Percentiles rank a stretch among this genome's conserved stretches.
phyloP scores from a whole-genome alignment of 2,329 filamentous ascomycete genomes.

The Alternaria arborescens region DNA sequence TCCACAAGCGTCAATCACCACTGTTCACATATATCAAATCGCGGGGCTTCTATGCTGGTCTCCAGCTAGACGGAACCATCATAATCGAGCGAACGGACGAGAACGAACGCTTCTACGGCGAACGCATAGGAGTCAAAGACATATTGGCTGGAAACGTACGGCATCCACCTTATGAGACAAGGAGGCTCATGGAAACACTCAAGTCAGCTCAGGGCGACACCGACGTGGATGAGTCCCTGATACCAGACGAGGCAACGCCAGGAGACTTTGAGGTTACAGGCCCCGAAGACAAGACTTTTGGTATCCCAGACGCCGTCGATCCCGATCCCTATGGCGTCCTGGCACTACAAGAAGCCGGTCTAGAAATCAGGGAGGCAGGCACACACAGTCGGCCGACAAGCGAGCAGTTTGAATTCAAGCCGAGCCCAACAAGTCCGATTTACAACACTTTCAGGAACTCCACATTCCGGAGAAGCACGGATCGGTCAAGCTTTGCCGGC shows the following conservation, averaged over 20 bases:
- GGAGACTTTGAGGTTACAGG: constrained; percentile 71
- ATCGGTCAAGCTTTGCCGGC: constrained; percentile 67
- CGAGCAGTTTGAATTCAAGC: constrained; percentile 84
- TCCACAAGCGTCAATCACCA: constrained; percentile 73
- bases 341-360: constrained; percentile 86
- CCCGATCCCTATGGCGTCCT: constrained; percentile 92
- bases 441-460: constrained; percentile 65
- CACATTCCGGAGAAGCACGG: constrained; percentile 73
- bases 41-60: constrained; percentile 84
- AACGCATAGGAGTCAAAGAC: constrained; percentile 67
- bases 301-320: constrained; percentile 79
- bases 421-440: constrained; percentile 76
- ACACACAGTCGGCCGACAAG: constrained; percentile 75
- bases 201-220: constrained; percentile 85
- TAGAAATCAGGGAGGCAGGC: constrained; percentile 91
- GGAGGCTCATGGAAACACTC: constrained; percentile 79
- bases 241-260: constrained; percentile 76
- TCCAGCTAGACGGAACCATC: constrained; percentile 87
- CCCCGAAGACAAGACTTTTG: constrained; percentile 68
- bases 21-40: constrained; percentile 90
- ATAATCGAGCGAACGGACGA: constrained; percentile 87
- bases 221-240: constrained; percentile 73
- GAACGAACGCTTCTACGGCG: constrained; percentile 85
- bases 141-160: constrained; percentile 70
- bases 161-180: constrained; percentile 64